A percentile compares a stretch with the other conserved stretches of the same genome.
Conservation (phyloP, 208 protist species). For the Trypanosoma scelopori region DNA sequence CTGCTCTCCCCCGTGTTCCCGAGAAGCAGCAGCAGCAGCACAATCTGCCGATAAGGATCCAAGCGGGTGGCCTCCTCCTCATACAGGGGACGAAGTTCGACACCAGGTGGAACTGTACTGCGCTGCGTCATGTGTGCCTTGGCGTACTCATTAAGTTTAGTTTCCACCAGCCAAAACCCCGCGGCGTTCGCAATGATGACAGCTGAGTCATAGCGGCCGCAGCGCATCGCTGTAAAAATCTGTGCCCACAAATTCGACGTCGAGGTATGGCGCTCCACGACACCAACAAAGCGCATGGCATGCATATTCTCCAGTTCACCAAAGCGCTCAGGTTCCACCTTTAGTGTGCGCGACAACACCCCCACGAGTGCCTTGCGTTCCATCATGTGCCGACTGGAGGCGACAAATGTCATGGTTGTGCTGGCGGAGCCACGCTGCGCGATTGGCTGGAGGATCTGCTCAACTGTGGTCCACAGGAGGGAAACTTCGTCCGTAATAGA, state of each 20-base stretch:
- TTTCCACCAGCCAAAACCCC: slow-evolving; percentile 39
- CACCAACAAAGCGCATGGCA: slow-evolving; percentile 46
- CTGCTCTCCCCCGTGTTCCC: slow-evolving; percentile 58
- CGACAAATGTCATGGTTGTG: slow-evolving; percentile 57
- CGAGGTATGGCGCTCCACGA: slow-evolving; percentile 43
- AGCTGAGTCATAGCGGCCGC: slow-evolving; percentile 78
- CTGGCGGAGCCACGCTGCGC: slow-evolving; percentile 42
- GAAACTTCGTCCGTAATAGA: slow-evolving; percentile 42
- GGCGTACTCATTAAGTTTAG: slow-evolving; percentile 34
- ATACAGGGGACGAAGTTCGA: slow-evolving; percentile 63
- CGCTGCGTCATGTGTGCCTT: slow-evolving; percentile 34
- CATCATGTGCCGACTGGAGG: slow-evolving; percentile 60
- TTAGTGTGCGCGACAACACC: slow-evolving; percentile 44
- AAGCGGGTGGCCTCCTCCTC: slow-evolving; percentile 46
- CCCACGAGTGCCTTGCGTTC: slow-evolving; percentile 57
- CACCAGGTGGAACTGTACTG: slow-evolving; percentile 31
- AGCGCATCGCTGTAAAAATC: slow-evolving; percentile 71
- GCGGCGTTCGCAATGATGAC: slow-evolving; percentile 36
- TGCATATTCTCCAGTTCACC: slow-evolving; percentile 61
- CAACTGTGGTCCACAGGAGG: slow-evolving; percentile 56
- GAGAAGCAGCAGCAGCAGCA: slow-evolving; percentile 74
- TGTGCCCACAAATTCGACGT: slow-evolving; percentile 57
- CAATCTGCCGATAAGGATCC: slow-evolving; percentile 66
- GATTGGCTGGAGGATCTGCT: slow-evolving; percentile 48
- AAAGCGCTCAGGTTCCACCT: slow-evolving; percentile 47